Percentiles rank a stretch among this genome's conserved stretches.
phyloP scores from a whole-genome alignment of 2,329 filamentous ascomycete species.

The Capronia americana region DNA sequence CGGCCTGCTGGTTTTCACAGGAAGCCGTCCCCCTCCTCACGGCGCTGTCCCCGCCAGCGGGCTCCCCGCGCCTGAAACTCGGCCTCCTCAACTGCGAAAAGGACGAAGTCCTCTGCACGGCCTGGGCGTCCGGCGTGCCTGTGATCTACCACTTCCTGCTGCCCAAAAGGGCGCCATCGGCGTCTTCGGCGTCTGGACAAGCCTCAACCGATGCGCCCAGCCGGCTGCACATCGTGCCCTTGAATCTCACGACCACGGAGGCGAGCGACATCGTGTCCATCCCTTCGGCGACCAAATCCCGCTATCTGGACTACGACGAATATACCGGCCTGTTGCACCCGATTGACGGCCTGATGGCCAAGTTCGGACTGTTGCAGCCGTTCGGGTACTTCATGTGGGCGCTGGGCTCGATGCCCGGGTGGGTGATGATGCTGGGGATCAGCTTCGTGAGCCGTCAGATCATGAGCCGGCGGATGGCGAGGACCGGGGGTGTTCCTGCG shows the following conservation, averaged over 20 bases:
- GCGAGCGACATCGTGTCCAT: constrained; percentile 63
- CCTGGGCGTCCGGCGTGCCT: constrained; percentile 64
- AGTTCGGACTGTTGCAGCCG: constrained; percentile 60
- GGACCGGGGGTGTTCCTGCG: constrained; percentile 4
- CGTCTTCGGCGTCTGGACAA: not conserved
- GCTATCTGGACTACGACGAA: constrained; percentile 56
- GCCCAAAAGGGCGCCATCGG: constrained; percentile 49
- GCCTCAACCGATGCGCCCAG: constrained; percentile 52
- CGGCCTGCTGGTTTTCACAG: constrained; percentile 43
- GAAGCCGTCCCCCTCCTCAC: constrained; percentile 61
- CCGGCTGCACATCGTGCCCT: constrained; percentile 58
- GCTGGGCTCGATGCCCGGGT: constrained; percentile 65
- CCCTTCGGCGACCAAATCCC: constrained; percentile 49
- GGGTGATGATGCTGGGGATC: constrained; percentile 69
- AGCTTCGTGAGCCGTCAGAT: constrained; percentile 66
- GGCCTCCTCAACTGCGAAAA: constrained; percentile 66
- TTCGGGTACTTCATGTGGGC: constrained; percentile 63
- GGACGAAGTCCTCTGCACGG: constrained; percentile 64
- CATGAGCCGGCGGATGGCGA: constrained; percentile 51
- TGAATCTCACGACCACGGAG: constrained; percentile 65
- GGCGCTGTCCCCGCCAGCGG: constrained; percentile 44
- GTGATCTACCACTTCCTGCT: constrained; percentile 64
- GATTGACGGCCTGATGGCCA: constrained; percentile 62
- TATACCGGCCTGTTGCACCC: constrained; percentile 68
- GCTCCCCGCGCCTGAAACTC: constrained; percentile 62